A percentile compares a stretch with the other conserved stretches of the same genome.
phyloP scores from a whole-genome alignment of 2,329 filamentous ascomycete genomes.

The Botrytis tulipae region DNA sequence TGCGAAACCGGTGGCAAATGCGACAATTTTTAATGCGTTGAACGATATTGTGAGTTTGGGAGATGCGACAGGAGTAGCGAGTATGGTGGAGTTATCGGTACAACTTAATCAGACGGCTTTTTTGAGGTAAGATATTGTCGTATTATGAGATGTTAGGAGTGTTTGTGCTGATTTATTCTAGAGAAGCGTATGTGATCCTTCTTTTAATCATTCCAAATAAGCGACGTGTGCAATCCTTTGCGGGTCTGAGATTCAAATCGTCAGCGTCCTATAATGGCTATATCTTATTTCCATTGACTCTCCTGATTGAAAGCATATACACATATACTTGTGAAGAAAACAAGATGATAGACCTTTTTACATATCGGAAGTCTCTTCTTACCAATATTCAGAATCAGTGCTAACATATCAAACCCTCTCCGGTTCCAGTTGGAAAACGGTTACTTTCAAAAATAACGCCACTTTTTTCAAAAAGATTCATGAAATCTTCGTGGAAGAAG shows the following conservation, averaged over 20 bases:
- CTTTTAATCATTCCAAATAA: neutral
- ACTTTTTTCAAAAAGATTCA: neutral
- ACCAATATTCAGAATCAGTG: neutral
- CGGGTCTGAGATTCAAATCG: neutral
- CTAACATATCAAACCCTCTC: neutral
- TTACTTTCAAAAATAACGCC: conserved; percentile 7
- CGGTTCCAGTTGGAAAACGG: neutral
- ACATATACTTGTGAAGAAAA: neutral
- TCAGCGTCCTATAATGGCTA: neutral
- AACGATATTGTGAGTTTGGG: neutral
- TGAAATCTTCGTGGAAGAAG: neutral
- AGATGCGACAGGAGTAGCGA: neutral
- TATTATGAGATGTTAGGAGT: neutral
- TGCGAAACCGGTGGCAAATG: neutral
- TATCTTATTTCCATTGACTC: neutral
- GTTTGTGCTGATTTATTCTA: neutral
- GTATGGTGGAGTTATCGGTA: neutral
- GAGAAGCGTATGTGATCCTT: neutral
- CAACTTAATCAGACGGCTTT: conserved; percentile 1
- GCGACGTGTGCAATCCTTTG: neutral
- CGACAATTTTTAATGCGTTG: neutral
- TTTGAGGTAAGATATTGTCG: neutral
- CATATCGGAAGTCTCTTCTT: neutral
- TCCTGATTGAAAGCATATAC: neutral
- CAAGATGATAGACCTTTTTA: neutral